A percentile compares a stretch with the other conserved stretches of the same genome.
These are phyloP conservation scores for Populus hybrid DNA, from an alignment of 441 rosid genomes.

Conservation along the genomic window DNA sequence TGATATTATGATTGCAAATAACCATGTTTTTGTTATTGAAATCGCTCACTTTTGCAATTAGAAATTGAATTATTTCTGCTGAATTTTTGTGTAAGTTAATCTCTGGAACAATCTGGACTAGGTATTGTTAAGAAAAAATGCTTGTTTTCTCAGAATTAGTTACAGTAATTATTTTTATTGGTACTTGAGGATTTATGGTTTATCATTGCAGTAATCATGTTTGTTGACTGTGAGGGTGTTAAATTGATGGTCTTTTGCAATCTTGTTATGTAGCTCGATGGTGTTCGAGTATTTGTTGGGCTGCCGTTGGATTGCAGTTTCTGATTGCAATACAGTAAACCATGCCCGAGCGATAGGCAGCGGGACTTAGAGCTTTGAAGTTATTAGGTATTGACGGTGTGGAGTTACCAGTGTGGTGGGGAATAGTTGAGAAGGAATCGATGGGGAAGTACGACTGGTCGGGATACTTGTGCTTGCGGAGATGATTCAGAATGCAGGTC, in stretches of 20 bases:
- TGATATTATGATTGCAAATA: not conserved
- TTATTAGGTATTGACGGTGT: slow-evolving; percentile 83
- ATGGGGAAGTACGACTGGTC: slow-evolving; percentile 83
- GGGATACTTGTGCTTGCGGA: slow-evolving; percentile 69
- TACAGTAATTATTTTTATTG: not conserved
- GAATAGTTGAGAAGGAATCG: slow-evolving; percentile 77
- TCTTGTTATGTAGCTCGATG: slow-evolving; percentile 42
- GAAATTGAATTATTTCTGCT: not conserved
- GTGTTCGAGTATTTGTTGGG: slow-evolving; percentile 68
- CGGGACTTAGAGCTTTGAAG: slow-evolving; percentile 79
- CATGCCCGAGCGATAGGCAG: slow-evolving; percentile 72
- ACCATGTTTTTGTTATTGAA: not conserved
- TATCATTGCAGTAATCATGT: not conserved
- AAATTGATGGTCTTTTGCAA: slow-evolving; percentile 2
- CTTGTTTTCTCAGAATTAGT: not conserved
- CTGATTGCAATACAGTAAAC: slow-evolving; percentile 53
- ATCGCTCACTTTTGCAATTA: not conserved
- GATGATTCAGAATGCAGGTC: slow-evolving; percentile 66
- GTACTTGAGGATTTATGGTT: not conserved
- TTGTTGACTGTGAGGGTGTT: slow-evolving; percentile 7
- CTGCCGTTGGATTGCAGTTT: slow-evolving; percentile 79
- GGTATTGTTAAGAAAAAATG: not conserved
- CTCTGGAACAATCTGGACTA: not conserved
- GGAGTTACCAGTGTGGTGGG: slow-evolving; percentile 94
- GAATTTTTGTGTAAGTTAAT: not conserved